Evolutionary conservation across 2,329 filamentous ascomycete genomes (phyloP).

Genomic region (Aspergillus piperis): DNA sequence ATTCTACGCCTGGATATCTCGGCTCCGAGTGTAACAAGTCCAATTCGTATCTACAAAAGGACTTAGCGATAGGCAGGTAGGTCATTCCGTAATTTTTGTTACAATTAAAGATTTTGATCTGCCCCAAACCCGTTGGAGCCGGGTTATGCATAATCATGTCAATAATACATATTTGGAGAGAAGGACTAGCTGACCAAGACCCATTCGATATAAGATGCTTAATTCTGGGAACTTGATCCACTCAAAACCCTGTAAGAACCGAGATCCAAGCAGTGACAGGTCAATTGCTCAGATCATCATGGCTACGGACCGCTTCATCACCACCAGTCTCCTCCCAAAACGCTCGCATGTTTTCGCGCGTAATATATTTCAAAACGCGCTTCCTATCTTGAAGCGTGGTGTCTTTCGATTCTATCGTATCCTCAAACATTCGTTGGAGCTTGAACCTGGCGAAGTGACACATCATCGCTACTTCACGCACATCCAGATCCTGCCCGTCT

Average conservation of each 20-base stretch:
- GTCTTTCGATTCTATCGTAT: not conserved
- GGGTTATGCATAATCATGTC: not conserved
- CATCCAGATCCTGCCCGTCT: slow-evolving; percentile 3
- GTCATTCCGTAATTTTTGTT: no score
- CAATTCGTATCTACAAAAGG: no score
- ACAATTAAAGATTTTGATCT: not conserved
- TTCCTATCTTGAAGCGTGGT: not conserved
- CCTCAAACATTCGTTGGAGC: not conserved
- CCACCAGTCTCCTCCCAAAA: not conserved
- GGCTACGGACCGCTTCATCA: not conserved
- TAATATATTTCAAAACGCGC: not conserved
- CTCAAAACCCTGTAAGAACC: not conserved
- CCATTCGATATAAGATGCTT: not conserved
- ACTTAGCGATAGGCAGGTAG: no score
- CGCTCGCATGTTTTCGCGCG: not conserved
- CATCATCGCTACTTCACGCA: slow-evolving; percentile 1
- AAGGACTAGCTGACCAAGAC: not conserved
- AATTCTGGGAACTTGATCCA: not conserved
- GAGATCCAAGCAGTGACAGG: not conserved
- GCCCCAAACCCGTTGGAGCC: not conserved
- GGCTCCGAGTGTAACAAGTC: no score
- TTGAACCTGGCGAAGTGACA: not conserved
- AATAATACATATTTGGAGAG: not conserved
- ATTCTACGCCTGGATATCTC: no score
- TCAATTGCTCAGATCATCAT: not conserved